These are phyloP conservation scores for Blastobotrys elegans DNA, from an alignment of 1,139 yeast species.

Conservation along the genomic window DNA sequence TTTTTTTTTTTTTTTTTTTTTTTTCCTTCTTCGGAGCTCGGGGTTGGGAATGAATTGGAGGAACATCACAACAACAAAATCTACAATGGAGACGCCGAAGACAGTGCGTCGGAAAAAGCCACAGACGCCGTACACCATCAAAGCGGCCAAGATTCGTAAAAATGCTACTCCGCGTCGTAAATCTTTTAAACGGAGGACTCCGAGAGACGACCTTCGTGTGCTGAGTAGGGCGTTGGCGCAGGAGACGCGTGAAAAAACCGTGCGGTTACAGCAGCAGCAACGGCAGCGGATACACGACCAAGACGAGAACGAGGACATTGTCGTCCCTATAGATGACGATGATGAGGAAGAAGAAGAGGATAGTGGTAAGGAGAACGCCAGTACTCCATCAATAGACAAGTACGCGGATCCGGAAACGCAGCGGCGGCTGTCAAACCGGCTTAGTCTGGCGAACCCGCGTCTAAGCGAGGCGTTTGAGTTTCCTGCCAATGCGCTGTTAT, in stretches of 20 bases:
- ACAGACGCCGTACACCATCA: slow-evolving; percentile 8
- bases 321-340: slow-evolving; percentile 10
- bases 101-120: slow-evolving; percentile 1
- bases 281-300: neutral
- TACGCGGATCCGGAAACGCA: slow-evolving; percentile 10
- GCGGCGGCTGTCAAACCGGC: slow-evolving; percentile 12
- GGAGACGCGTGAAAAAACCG: slow-evolving; percentile 1
- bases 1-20: too few relatives aligned
- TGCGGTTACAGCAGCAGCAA: neutral
- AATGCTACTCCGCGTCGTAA: slow-evolving; percentile 9
- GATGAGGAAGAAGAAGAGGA: slow-evolving; percentile 6
- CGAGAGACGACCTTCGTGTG: slow-evolving; percentile 15
- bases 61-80: neutral
- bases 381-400: neutral
- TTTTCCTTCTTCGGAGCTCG: neutral
- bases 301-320: slow-evolving; percentile 9
- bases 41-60: neutral
- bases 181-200: slow-evolving; percentile 11
- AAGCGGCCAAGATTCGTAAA: slow-evolving; percentile 1
- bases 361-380: slow-evolving; percentile 5
- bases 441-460: slow-evolving; percentile 13
- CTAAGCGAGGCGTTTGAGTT: slow-evolving; percentile 14
- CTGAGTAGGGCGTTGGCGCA: slow-evolving; percentile 18
- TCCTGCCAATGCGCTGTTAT: slow-evolving; percentile 3
- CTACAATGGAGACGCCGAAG: neutral